A percentile compares a stretch with the other conserved stretches of the same genome.
phyloP scores from a whole-genome alignment of 2,329 filamentous ascomycete species.

The Fusarium sp. region DNA sequence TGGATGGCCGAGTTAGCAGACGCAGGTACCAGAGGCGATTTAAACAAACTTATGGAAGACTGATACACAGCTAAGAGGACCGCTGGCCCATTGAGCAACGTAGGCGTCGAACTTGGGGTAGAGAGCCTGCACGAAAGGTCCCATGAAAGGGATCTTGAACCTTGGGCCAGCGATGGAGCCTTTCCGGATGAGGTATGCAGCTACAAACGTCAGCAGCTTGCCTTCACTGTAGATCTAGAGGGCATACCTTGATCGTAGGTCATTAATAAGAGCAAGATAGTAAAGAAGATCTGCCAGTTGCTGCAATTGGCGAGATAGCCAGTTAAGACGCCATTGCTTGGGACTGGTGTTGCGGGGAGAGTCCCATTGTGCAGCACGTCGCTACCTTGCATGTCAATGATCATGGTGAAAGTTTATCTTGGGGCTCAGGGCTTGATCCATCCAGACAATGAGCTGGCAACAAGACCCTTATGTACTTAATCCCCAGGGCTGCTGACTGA shows the following conservation, averaged over 20 bases:
- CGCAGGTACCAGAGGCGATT: too few species aligned
- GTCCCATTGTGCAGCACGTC: slow-evolving; percentile 9
- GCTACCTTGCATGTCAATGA: neutral
- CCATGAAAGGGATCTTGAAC: slow-evolving; percentile 77
- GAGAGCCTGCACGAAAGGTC: slow-evolving; percentile 80
- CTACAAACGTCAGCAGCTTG: slow-evolving; percentile 49
- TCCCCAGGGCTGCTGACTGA: neutral
- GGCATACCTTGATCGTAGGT: slow-evolving; percentile 55
- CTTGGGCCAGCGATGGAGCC: slow-evolving; percentile 71
- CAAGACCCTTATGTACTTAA: neutral
- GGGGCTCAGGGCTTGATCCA: neutral
- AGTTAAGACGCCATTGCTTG: slow-evolving; percentile 10
- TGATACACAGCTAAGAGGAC: slow-evolving; percentile 83
- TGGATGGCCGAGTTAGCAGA: too few species aligned
- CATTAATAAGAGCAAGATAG: slow-evolving; percentile 48
- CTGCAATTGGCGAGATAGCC: slow-evolving; percentile 16
- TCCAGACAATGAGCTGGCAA: neutral
- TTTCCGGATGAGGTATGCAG: slow-evolving; percentile 70
- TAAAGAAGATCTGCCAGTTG: slow-evolving; percentile 37
- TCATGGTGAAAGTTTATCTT: neutral
- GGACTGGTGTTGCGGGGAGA: neutral
- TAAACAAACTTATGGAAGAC: slow-evolving; percentile 76
- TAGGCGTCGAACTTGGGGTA: slow-evolving; percentile 80
- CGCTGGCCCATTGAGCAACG: slow-evolving; percentile 81
- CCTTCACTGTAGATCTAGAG: too few species aligned